A percentile compares a stretch with the other conserved stretches of the same genome.
Conservation (phyloP, 257 asterid genomes). For the Plectranthus barbatus region DNA sequence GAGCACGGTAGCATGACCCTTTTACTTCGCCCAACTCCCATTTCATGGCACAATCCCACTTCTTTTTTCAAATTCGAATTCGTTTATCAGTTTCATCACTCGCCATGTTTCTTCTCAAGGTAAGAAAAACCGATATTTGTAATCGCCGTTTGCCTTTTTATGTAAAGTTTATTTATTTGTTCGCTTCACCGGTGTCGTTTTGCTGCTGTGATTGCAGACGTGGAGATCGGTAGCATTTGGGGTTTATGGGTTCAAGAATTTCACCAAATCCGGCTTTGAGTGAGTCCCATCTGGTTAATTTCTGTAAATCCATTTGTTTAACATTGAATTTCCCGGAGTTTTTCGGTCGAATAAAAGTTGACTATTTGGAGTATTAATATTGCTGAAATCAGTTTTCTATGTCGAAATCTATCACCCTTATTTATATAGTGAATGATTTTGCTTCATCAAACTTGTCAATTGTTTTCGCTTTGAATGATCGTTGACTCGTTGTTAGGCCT, state of each 20-base stretch:
- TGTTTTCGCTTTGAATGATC: background rate
- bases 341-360: background rate
- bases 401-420: background rate
- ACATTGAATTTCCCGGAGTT: background rate
- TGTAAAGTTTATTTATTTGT: background rate
- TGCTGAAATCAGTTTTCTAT: background rate
- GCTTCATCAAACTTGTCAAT: background rate
- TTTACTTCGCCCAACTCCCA: background rate
- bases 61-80: constrained; percentile 19
- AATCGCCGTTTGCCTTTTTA: background rate
- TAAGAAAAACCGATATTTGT: background rate
- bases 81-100: constrained; percentile 23
- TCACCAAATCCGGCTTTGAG: constrained; percentile 69
- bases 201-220: constrained; percentile 33
- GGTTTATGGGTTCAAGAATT: constrained; percentile 64
- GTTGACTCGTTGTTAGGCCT: background rate
- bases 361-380: background rate
- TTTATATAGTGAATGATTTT: background rate
- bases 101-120: constrained; percentile 76
- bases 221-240: constrained; percentile 76
- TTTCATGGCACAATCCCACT: constrained; percentile 13
- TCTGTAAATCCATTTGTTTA: background rate
- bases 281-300: constrained; percentile 23
- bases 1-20: no score
- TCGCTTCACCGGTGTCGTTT: background rate